Base-by-base conservation (phyloP, 202 grass and related monocot species). In the Setaria italica region DNA sequence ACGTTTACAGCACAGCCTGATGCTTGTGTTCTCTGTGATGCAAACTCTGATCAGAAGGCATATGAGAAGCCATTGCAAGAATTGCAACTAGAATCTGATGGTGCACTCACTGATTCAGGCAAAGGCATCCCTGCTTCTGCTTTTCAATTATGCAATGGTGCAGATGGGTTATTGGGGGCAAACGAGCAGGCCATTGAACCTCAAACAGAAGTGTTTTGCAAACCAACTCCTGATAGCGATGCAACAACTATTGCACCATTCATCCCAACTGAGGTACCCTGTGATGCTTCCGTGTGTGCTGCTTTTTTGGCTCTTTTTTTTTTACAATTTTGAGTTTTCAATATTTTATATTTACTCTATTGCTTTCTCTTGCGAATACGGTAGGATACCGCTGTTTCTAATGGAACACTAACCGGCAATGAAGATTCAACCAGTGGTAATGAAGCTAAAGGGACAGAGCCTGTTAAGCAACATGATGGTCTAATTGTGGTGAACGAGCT, bases 211-310 rank as follows among this genome's bases (percentile, higher is more conserved):
- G 35, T 7, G 11, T 67, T 50, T 62, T 49, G 50, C 33, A 39
- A 68, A 67, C 62, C n/a, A 80, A 75, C 16, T 71, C 77, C 79
- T 4, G 39, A 32, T 72, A 66, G 7, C 74, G 59, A 78, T 65
- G 53, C 65, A 73, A 12, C 3, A 12, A 30, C 39, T 73, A 65
- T 50, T 66, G 65, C 46, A 58, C 47, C 85, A 78, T 51, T 46
- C 50, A 57, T 66, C 25, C 67, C 50, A 51, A 82, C 66, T 71
- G 76, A 86, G 79, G 84, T 86, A 86, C 37, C 67, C 17, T 83
- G 10, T 56, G 45, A 77, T 76, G 12, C 53, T 86, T 78, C 70
- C 42, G 1, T 67, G 14, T 63, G 60, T 78, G 55, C 9, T 77
- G 14, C 0, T 4, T 16, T 70, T 17, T 69, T 69, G 11, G 8